These are phyloP conservation scores for Blastocystis sp. DNA, from an alignment of 352 stramenopile genomes.

Conservation along the genomic window DNA sequence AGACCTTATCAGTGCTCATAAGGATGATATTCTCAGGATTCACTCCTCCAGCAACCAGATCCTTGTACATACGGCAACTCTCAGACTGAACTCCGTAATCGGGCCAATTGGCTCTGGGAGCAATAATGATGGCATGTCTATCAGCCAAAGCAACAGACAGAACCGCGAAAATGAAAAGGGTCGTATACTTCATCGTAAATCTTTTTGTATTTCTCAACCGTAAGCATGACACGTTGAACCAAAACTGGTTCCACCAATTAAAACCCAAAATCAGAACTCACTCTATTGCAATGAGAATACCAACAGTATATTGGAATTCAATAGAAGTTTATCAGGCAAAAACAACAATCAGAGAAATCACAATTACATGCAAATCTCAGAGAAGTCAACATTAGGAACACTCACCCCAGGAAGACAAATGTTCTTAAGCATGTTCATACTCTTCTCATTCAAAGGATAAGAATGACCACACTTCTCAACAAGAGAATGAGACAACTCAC, in stretches of 20 bases:
- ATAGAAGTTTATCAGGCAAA: too few species aligned
- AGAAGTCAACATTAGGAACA: slow-evolving; percentile 19
- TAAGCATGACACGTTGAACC: not conserved
- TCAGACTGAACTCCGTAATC: slow-evolving; percentile 42
- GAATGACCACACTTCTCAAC: slow-evolving; percentile 18
- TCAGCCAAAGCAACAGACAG: slow-evolving; percentile 3
- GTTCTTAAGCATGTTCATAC: slow-evolving; percentile 49
- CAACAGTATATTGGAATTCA: too few species aligned
- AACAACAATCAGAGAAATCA: too few species aligned
- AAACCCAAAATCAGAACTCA: too few species aligned
- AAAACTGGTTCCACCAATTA: not conserved
- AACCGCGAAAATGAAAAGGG: not conserved
- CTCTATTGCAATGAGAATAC: too few species aligned
- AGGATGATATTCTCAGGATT: slow-evolving; percentile 47
- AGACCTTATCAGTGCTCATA: slow-evolving; percentile 5
- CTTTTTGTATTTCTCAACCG: not conserved
- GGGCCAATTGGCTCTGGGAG: slow-evolving; percentile 41
- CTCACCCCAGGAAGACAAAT: slow-evolving; percentile 45
- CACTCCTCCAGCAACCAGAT: slow-evolving; percentile 46
- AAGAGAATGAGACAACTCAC: not conserved
- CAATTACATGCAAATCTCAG: slow-evolving; percentile 49
- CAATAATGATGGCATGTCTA: slow-evolving; percentile 39
- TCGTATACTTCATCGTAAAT: not conserved
- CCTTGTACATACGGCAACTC: slow-evolving; percentile 56
- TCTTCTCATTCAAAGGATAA: slow-evolving; percentile 6